Evolutionary conservation across 2,329 filamentous ascomycete genomes (phyloP).

Genomic region (Arthrobotrys entomopaga): DNA sequence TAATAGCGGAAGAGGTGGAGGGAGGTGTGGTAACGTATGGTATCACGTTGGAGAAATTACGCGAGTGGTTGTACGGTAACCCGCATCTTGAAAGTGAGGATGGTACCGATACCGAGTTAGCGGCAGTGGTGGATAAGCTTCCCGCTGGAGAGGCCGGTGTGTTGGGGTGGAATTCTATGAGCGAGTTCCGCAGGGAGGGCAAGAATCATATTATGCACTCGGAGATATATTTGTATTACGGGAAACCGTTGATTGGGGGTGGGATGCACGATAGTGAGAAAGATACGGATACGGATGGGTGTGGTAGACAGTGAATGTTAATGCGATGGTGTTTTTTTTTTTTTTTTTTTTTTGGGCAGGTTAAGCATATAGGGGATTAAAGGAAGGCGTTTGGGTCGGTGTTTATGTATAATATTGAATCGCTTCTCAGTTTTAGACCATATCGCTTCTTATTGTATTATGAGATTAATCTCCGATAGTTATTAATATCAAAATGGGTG

Average conservation of each 20-base stretch:
- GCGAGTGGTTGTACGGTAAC: conserved; percentile 32
- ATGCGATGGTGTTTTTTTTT: too few relatives aligned
- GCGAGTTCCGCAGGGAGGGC: not conserved
- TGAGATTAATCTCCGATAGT: too few relatives aligned
- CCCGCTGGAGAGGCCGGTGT: conserved; percentile 32
- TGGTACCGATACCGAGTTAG: not conserved
- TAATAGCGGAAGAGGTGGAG: conserved; percentile 16
- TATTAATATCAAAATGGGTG: too few relatives aligned
- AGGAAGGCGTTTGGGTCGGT: too few relatives aligned
- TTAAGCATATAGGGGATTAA: too few relatives aligned
- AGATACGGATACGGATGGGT: conserved; percentile 13
- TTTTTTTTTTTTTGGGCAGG: too few relatives aligned
- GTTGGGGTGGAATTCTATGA: conserved; percentile 40
- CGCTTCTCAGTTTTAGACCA: too few relatives aligned
- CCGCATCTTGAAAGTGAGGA: conserved; percentile 9
- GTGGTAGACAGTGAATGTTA: conserved; percentile 5
- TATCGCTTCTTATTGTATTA: too few relatives aligned
- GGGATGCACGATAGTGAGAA: conserved; percentile 19
- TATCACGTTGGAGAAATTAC: conserved; percentile 3
- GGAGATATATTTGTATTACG: conserved; percentile 41
- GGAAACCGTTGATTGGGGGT: conserved; percentile 38
- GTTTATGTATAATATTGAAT: not conserved
- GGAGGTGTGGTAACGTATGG: conserved; percentile 37
- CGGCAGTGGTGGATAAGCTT: conserved; percentile 20
- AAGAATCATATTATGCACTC: conserved; percentile 18